Evolutionary conservation across 202 grass and related monocot species (phyloP), one percentile per base, ranked within the genome.

Genomic region (Hordeum pubiflorum): DNA sequence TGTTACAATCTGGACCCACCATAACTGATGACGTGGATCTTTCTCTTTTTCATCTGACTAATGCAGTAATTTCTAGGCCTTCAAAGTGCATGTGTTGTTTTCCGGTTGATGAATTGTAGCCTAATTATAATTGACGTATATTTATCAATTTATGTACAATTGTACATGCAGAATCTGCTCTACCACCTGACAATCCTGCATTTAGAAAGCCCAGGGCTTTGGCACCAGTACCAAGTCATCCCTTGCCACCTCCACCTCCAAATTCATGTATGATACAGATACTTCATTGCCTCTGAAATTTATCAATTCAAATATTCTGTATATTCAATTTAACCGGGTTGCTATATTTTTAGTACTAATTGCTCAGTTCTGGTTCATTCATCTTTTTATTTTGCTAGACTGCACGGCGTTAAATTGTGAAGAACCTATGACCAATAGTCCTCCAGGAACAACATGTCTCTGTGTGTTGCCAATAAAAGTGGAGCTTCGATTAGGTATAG

Each of bases 401-500:
- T 99, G 97, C 80, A 78, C 54, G 3, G 44, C 82, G 39, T 63
- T 79, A 83, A 50, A 82, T 60, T 99, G 97, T 74, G 4, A 75
- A 81, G 92, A 99, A 67, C 87, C 91, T 85, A 69, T 68, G 59
- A 99, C 97, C 34, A 96, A 96, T 76, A 93, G 74, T 84, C 92
- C 87, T 59, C 91, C 91, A 32, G 97, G 92, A 78, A 89, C 86
- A 48, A 68, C 84, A 63, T 99, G 96, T 77, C 57, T 83, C 4
- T 99, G 96, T 74, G 97, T 99, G 44, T 36, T 77, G 81, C 97
- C 97, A 43, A 96, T 99, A 76, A 99, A 93, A 88, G 87, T 96
- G 10, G 87, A 92, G 67, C 91, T 99, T 76, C 87, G 72, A 24
- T 88, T 99, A 74, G 87, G 78, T 70, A 87, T 99, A 80, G 87